Conservation (phyloP, 768 basidiomycete species). For the Botryobasidium botryosum region DNA sequence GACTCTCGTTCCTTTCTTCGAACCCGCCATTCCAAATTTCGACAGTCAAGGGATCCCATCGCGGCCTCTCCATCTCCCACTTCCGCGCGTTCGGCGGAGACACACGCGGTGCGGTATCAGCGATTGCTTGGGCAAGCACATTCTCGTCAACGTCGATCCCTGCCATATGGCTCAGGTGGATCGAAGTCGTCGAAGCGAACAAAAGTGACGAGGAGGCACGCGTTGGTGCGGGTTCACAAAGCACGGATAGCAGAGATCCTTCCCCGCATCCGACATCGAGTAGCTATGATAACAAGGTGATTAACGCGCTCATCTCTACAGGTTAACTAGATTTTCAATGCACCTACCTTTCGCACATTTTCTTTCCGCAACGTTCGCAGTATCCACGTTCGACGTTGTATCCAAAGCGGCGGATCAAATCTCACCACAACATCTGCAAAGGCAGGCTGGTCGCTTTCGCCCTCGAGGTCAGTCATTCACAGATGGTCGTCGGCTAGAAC, state of each 20-base stretch:
- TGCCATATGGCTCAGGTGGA: slow-evolving; percentile 21
- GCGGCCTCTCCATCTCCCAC: slow-evolving; percentile 12
- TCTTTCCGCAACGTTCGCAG: slow-evolving; percentile 44
- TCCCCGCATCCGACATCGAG: slow-evolving; percentile 77
- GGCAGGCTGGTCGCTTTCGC: too few species aligned
- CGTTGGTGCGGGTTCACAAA: slow-evolving; percentile 64
- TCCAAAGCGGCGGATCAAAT: slow-evolving; percentile 52
- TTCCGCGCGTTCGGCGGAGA: slow-evolving; percentile 1
- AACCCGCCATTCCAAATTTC: slow-evolving; percentile 64
- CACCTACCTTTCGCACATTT: slow-evolving; percentile 33
- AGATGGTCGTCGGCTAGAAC: too few species aligned
- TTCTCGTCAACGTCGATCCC: slow-evolving; percentile 48
- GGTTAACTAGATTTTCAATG: background rate
- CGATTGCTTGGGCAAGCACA: slow-evolving; percentile 39
- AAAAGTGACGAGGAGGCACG: slow-evolving; percentile 22
- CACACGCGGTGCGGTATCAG: slow-evolving; percentile 28
- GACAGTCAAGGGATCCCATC: slow-evolving; percentile 55
- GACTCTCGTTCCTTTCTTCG: slow-evolving; percentile 45
- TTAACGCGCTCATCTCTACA: background rate
- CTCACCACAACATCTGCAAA: too few species aligned
- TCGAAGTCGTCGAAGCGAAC: slow-evolving; percentile 10
- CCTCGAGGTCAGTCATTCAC: too few species aligned
- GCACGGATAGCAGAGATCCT: slow-evolving; percentile 49
- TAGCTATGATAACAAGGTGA: slow-evolving; percentile 20
- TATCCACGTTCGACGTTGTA: slow-evolving; percentile 58